Conservation (phyloP, 768 basidiomycete species). For the Kwoniella botswanensis region DNA sequence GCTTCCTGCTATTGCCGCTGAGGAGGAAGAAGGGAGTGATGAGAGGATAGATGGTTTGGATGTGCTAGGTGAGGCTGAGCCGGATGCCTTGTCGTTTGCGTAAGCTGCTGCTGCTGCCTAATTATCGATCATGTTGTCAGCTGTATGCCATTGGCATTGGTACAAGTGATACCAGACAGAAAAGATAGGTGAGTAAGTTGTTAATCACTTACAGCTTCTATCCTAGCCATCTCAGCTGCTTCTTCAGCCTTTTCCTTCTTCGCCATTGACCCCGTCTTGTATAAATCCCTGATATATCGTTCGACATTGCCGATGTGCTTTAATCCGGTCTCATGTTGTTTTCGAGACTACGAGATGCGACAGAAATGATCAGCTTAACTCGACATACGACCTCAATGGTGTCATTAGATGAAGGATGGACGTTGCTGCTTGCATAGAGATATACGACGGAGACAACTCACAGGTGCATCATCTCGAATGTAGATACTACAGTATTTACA, state of each 20-base stretch:
- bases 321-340: slow-evolving; percentile 90
- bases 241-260: slow-evolving; percentile 64
- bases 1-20: slow-evolving; percentile 54
- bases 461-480: slow-evolving; percentile 88
- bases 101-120: slow-evolving; percentile 66
- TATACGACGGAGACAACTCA: slow-evolving; percentile 15
- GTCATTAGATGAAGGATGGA: background rate
- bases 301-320: slow-evolving; percentile 94
- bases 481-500: slow-evolving; percentile 97
- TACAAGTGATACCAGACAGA: background rate
- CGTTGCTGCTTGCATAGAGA: too few species aligned
- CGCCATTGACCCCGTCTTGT: slow-evolving; percentile 75
- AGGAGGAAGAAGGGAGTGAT: slow-evolving; percentile 48
- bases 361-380: too few species aligned
- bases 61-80: slow-evolving; percentile 59
- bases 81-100: slow-evolving; percentile 77
- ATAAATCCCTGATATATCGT: slow-evolving; percentile 85
- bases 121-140: slow-evolving; percentile 1
- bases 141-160: background rate
- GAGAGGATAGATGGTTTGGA: slow-evolving; percentile 49
- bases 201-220: slow-evolving; percentile 70
- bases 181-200: background rate
- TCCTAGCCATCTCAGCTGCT: slow-evolving; percentile 80
- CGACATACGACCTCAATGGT: slow-evolving; percentile 13
- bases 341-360: slow-evolving; percentile 68